phyloP scores from a whole-genome alignment of 305 asterid species.

The Solanum chacoense region DNA sequence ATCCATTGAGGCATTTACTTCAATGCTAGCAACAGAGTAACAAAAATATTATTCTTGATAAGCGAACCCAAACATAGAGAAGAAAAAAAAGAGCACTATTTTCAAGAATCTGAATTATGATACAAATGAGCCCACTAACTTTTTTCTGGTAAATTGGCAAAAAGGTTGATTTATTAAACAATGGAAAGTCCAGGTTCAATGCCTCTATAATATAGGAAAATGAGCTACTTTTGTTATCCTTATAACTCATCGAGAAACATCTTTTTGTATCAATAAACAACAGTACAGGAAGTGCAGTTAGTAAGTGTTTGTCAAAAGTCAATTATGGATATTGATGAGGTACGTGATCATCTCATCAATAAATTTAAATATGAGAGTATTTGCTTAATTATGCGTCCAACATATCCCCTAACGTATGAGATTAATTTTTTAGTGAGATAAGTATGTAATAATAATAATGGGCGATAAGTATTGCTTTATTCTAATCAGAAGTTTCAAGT shows the following conservation, averaged over 20 bases:
- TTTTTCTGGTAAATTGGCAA: conserved; percentile 9
- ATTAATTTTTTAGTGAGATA: no score
- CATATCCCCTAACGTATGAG: fast-evolving
- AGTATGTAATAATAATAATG: not conserved
- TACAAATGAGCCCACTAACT: conserved; percentile 1
- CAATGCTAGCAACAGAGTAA: not conserved
- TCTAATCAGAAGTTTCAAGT: no score
- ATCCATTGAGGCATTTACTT: not conserved
- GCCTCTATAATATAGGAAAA: conserved; percentile 12
- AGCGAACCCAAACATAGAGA: not conserved
- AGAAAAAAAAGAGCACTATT: not conserved
- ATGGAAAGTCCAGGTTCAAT: conserved; percentile 28
- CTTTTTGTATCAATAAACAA: not conserved
- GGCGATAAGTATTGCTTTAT: not conserved
- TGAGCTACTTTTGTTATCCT: not conserved
- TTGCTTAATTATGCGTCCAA: not conserved
- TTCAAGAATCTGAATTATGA: not conserved
- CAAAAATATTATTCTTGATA: not conserved
- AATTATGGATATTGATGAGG: not conserved
- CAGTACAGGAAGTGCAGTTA: not conserved
- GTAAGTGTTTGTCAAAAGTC: not conserved
- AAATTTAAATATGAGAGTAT: not conserved
- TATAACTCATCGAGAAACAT: not conserved
- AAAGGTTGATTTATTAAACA: conserved; percentile 2
- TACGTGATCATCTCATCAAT: not conserved